Conservation (phyloP, 2,329 filamentous ascomycete species). For the Onygenales sp. region DNA sequence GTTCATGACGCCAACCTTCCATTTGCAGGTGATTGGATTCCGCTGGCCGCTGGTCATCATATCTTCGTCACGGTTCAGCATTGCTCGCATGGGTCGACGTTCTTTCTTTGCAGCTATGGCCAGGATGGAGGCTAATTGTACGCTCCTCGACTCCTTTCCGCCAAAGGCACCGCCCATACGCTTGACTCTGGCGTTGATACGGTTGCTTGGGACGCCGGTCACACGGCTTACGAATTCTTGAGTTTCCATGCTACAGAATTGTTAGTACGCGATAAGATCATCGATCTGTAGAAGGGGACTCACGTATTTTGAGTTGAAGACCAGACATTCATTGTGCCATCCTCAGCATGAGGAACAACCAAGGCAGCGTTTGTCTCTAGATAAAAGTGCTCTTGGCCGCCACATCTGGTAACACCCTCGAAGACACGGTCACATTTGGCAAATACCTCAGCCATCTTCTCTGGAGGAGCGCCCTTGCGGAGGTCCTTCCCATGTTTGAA, state of each 20-base stretch:
- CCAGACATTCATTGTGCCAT: conserved; percentile 82
- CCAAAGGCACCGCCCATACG: conserved; percentile 79
- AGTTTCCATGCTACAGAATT: conserved; percentile 33
- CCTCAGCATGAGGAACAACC: conserved; percentile 71
- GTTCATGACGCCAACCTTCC: conserved; percentile 40
- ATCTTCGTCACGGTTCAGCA: conserved; percentile 84
- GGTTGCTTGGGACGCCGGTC: conserved; percentile 65
- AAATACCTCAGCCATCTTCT: conserved; percentile 57
- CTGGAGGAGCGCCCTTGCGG: conserved; percentile 51
- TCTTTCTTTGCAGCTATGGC: conserved; percentile 73
- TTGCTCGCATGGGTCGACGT: conserved; percentile 66
- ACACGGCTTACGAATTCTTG: conserved; percentile 73
- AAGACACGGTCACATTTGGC: conserved; percentile 65
- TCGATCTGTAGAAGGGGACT: conserved; percentile 19
- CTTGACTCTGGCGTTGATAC: conserved; percentile 72
- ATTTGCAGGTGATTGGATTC: conserved; percentile 70
- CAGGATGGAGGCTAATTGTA: conserved; percentile 65
- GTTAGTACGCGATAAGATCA: neutral
- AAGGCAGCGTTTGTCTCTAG: conserved; percentile 77
- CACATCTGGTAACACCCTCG: conserved; percentile 65
- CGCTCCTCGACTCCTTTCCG: conserved; percentile 73
- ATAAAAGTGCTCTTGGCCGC: conserved; percentile 87
- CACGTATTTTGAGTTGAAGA: conserved; percentile 77
- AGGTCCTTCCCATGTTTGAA: conserved; percentile 68
- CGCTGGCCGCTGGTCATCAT: conserved; percentile 76